These are phyloP conservation scores for Lantana camara DNA, from an alignment of 257 asterid genomes.

Conservation along the genomic window DNA sequence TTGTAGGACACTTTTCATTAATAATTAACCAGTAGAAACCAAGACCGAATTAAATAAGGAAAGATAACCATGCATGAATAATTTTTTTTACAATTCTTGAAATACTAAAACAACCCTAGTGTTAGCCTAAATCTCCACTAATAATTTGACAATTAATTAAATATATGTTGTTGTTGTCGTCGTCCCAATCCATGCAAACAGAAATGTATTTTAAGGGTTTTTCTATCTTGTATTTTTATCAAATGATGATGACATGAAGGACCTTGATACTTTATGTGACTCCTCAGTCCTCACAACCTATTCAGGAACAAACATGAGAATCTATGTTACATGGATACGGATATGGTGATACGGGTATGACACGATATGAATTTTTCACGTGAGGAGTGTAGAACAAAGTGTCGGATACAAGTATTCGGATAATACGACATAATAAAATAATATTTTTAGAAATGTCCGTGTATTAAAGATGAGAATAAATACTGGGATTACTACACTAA, in stretches of 20 bases:
- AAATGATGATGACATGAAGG: neutral
- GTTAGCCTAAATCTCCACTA: neutral
- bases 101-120: slow-evolving; percentile 4
- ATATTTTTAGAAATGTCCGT: too few relatives aligned
- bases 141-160: neutral
- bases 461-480: too few relatives aligned
- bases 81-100: neutral
- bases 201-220: neutral
- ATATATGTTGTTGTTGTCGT: neutral
- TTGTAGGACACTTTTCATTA: neutral
- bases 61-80: neutral
- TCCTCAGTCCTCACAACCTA: neutral
- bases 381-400: too few relatives aligned
- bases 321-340: too few relatives aligned
- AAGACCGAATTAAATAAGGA: neutral
- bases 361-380: too few relatives aligned
- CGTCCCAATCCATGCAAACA: neutral
- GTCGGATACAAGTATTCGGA: too few relatives aligned
- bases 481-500: too few relatives aligned
- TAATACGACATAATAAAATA: too few relatives aligned
- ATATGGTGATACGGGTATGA: too few relatives aligned
- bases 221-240: neutral
- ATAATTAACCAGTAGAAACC: neutral
- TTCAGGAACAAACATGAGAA: too few relatives aligned
- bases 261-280: neutral